Conservation (phyloP, 352 stramenopile species). For the Pythium utonaiense region DNA sequence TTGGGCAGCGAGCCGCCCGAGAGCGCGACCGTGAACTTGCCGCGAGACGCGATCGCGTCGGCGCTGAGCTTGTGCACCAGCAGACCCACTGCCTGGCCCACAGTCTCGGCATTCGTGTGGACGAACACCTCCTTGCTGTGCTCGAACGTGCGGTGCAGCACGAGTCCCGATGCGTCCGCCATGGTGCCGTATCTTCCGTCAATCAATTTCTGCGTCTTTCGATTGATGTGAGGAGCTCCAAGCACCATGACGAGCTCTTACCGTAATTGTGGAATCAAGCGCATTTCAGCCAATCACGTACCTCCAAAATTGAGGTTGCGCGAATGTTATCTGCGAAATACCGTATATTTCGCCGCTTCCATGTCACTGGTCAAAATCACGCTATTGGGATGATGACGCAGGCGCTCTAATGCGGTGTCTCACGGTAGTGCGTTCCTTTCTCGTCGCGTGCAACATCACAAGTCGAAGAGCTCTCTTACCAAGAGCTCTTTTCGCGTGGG, state of each 20-base stretch:
- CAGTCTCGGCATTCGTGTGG: conserved; percentile 47
- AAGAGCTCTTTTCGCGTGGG: not conserved
- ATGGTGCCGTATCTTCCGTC: conserved; percentile 3
- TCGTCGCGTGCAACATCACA: conserved; percentile 1
- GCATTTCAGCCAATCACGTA: conserved; percentile 5
- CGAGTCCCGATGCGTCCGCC: conserved; percentile 18
- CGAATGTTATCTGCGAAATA: not conserved
- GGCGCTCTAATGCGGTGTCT: conserved; percentile 4
- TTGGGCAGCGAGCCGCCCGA: conserved; percentile 86
- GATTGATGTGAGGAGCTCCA: not conserved
- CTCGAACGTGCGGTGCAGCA: conserved; percentile 18
- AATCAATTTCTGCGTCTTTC: not conserved
- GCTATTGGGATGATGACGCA: not conserved
- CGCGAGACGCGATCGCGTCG: conserved; percentile 49
- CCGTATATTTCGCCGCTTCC: too few relatives aligned
- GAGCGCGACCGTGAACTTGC: conserved; percentile 80
- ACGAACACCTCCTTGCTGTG: conserved; percentile 54
- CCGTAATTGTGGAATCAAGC: too few relatives aligned
- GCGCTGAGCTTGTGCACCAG: conserved; percentile 67
- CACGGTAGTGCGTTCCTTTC: not conserved
- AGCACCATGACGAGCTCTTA: too few relatives aligned
- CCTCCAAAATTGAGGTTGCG: not conserved
- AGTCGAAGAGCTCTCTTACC: not conserved
- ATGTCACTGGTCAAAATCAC: too few relatives aligned
- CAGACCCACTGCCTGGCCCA: conserved; percentile 54